Conservation (phyloP, 768 basidiomycete species). For the Dacryopinax spathularia region DNA sequence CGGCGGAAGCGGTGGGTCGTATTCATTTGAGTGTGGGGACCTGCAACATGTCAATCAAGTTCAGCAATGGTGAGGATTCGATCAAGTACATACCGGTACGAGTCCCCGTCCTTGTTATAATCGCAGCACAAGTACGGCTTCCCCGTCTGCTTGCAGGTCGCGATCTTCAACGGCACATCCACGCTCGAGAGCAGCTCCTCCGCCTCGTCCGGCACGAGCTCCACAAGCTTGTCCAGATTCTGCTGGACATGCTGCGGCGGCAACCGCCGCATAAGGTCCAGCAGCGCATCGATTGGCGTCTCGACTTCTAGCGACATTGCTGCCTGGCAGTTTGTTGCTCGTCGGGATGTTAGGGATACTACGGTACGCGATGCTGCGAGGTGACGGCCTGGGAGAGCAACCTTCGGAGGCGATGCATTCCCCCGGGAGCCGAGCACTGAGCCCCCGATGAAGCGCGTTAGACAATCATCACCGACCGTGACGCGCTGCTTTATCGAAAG, state of each 20-base stretch:
- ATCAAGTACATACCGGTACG: constrained; percentile 52
- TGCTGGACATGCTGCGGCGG: constrained; percentile 80
- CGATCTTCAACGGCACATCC: constrained; percentile 80
- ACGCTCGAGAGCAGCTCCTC: constrained; percentile 91
- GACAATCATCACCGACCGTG: neutral
- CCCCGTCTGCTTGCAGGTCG: constrained; percentile 64
- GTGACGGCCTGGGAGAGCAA: no score
- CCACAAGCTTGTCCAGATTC: constrained; percentile 68
- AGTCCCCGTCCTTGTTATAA: constrained; percentile 85
- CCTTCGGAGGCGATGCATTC: neutral
- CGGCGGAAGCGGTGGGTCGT: constrained; percentile 50
- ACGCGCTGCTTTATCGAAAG: neutral
- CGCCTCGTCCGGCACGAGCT: constrained; percentile 79
- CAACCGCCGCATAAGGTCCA: constrained; percentile 90
- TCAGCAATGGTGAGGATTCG: neutral
- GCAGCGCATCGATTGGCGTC: constrained; percentile 57
- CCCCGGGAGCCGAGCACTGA: neutral
- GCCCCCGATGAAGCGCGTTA: neutral
- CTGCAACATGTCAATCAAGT: constrained; percentile 28
- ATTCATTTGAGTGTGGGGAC: constrained; percentile 97
- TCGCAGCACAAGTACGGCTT: constrained; percentile 87
- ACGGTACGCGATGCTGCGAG: no score
- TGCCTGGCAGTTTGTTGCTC: neutral
- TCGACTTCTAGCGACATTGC: constrained; percentile 1
- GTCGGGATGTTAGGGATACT: no score